phyloP scores from a whole-genome alignment of 208 protist genomes.

The Leptomonas pyrrhocoris region DNA sequence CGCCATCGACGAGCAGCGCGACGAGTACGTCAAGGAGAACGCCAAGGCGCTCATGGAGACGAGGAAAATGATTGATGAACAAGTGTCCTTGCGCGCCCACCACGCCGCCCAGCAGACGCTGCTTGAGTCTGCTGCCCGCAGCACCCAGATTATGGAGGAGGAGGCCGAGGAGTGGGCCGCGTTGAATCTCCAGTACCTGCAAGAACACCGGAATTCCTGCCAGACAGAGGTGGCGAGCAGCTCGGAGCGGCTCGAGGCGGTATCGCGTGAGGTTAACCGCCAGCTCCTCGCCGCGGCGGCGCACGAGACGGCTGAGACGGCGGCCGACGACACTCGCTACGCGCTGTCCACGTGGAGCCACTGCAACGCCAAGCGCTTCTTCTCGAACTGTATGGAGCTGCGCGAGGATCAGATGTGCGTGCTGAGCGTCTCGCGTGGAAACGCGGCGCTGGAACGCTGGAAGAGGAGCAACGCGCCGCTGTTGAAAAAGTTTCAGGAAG shows the following conservation, averaged over 20 bases:
- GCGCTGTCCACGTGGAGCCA: conserved; percentile 69
- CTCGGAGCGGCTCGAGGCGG: conserved; percentile 37
- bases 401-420: conserved; percentile 59
- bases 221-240: conserved; percentile 31
- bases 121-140: conserved; percentile 35
- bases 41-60: conserved; percentile 40
- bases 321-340: conserved; percentile 58
- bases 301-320: conserved; percentile 42
- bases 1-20: conserved; percentile 46
- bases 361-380: conserved; percentile 73
- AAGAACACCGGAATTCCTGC: conserved; percentile 44
- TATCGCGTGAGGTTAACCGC: conserved; percentile 59
- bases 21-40: conserved; percentile 44
- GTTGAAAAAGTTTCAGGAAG: conserved; percentile 38
- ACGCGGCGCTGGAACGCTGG: conserved; percentile 57
- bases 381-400: conserved; percentile 75
- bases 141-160: conserved; percentile 52
- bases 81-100: conserved; percentile 27
- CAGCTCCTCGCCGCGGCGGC: conserved; percentile 29
- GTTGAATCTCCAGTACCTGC: conserved; percentile 39
- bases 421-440: conserved; percentile 37
- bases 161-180: conserved; percentile 50
- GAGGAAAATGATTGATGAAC: conserved; percentile 40
- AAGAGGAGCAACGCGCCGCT: conserved; percentile 34
- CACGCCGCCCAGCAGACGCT: conserved; percentile 41